Conservation (phyloP, 345 rosid species). For the Alliaria petiolata region DNA sequence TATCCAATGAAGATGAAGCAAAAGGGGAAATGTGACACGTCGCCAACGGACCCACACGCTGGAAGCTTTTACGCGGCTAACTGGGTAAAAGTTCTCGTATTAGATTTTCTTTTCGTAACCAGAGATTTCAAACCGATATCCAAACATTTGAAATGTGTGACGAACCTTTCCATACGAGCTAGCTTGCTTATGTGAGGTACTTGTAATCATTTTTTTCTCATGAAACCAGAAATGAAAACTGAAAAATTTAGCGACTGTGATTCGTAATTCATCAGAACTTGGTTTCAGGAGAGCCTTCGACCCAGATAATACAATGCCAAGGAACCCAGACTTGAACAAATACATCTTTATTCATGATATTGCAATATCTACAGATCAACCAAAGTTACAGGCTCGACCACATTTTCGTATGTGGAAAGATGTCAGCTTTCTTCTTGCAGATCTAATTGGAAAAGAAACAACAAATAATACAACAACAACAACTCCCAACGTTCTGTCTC, state of each 20-base stretch:
- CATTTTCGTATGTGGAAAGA: no score
- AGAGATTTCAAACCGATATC: no score
- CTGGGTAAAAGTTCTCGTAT: neutral
- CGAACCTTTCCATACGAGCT: neutral
- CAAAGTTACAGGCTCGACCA: neutral
- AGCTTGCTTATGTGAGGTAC: neutral
- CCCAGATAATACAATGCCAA: no score
- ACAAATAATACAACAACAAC: neutral
- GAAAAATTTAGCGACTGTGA: no score
- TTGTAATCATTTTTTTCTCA: neutral
- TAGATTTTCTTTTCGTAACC: no score
- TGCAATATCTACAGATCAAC: neutral
- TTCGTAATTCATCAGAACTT: neutral
- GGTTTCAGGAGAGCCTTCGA: no score
- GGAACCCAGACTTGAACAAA: neutral
- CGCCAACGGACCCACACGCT: slow-evolving; percentile 20
- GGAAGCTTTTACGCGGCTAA: slow-evolving; percentile 17
- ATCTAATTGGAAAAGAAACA: neutral
- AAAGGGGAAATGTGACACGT: slow-evolving; percentile 14
- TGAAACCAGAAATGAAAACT: neutral
- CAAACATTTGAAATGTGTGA: neutral
- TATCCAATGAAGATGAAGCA: slow-evolving; percentile 14
- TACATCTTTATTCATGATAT: neutral
- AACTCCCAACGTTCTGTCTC: neutral
- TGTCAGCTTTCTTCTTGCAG: no score